Conservation (phyloP, 768 basidiomycete species). For the Suillus fuscotomentosus region DNA sequence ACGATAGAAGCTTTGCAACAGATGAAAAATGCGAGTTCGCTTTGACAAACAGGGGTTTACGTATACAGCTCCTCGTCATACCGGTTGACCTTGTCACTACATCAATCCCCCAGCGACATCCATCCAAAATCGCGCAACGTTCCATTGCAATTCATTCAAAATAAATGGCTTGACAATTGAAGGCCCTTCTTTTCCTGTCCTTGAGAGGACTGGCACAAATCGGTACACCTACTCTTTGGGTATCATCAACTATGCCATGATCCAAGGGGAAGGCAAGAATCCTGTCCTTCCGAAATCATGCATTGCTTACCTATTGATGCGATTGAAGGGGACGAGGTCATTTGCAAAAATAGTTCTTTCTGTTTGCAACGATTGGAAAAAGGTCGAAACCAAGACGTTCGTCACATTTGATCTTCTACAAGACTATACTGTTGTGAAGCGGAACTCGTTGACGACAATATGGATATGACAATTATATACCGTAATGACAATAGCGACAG, state of each 20-base stretch:
- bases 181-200: not conserved
- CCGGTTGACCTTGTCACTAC: not conserved
- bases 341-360: not conserved
- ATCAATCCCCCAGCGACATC: not conserved
- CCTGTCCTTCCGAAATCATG: not conserved
- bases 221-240: not conserved
- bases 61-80: not conserved
- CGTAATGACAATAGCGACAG: too few relatives aligned
- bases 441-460: not conserved
- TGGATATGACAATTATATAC: not conserved
- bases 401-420: not conserved
- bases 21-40: not conserved
- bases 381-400: not conserved
- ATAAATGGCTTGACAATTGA: not conserved
- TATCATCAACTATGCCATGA: not conserved
- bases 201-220: conserved; percentile 1
- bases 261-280: not conserved
- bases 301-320: not conserved
- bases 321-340: not conserved
- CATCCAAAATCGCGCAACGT: not conserved
- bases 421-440: not conserved
- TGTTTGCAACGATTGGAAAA: not conserved
- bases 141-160: not conserved
- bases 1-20: not conserved
- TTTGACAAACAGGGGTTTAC: not conserved